Evolutionary conservation across 805 yeast genomes (phyloP), one percentile per base, ranked within the genome.

Genomic region (Huiozyma sinensis): DNA sequence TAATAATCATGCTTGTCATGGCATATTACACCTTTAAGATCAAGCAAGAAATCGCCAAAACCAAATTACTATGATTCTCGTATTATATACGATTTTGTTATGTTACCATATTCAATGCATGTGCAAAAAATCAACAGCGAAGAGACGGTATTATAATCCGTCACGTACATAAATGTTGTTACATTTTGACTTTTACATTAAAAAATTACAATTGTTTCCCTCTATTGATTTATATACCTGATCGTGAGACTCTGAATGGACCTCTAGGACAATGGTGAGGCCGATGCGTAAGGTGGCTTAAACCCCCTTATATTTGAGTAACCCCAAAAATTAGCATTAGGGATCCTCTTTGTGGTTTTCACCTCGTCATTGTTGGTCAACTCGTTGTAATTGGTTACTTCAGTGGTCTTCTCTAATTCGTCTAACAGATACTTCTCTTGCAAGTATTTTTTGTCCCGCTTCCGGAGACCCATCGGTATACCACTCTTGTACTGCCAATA

Each of bases 261-360:
- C 24, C 24, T 17, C 24, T 17, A 17, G 10, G 24, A 28, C 13
- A 8, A 17, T 4, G 24, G 4, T 17, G 24, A 17, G 24, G 24
- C 24, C 30, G 33, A 37, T 9, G 42, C 46, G 40, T 71, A 75
- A 1, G 75, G 70, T 7, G 79, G 76, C 47, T 63, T 70, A 33
- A 64, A 60, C 7, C 69, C 67, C 43, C 63, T 59, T 12, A 74
- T 67, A 49, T 73, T 74, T 1, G 71, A 63, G 49, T 70, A 60
- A 0, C 71, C 73, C 9, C 71, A 38, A 41, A 69, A 64, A 50
- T 75, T 75, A 7, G 77, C 71, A 55, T 73, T 75, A 2, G 78
- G 75, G 39, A 54, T 59, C 47, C 72, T 64, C 48, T 64, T 67
- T 17, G 71, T 69, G 7, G 69, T 68, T 24, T 69, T 66, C 6